phyloP scores from a whole-genome alignment of 495 filamentous ascomycete species.

The Annulohypoxylon bovei region DNA sequence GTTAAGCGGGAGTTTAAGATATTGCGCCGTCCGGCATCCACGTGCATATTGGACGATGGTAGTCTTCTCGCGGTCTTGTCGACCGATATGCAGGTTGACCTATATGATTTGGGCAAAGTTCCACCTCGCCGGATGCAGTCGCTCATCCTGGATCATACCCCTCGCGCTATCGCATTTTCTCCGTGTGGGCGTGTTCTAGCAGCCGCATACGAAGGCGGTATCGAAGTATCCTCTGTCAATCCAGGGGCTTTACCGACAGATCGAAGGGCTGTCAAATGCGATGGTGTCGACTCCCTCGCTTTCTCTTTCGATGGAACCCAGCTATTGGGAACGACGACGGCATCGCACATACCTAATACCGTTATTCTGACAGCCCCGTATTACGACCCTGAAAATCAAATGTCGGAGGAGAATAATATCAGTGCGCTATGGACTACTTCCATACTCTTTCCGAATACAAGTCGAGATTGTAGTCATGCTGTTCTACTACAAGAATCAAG shows the following conservation, averaged over 20 bases:
- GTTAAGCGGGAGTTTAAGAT: slow-evolving; percentile 85
- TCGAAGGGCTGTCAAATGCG: slow-evolving; percentile 82
- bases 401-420: slow-evolving; percentile 69
- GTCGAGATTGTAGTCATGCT: slow-evolving; percentile 78
- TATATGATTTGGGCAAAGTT: slow-evolving; percentile 73
- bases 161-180: slow-evolving; percentile 80
- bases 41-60: slow-evolving; percentile 83
- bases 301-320: slow-evolving; percentile 88
- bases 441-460: slow-evolving; percentile 83
- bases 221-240: slow-evolving; percentile 83
- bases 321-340: slow-evolving; percentile 80
- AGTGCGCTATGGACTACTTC: slow-evolving; percentile 89
- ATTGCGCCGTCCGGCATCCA: slow-evolving; percentile 76
- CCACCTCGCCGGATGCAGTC: slow-evolving; percentile 73
- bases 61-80: slow-evolving; percentile 80
- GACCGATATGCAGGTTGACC: slow-evolving; percentile 80
- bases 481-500: slow-evolving; percentile 73
- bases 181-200: slow-evolving; percentile 84
- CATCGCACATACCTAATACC: slow-evolving; percentile 70
- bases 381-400: slow-evolving; percentile 67
- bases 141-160: slow-evolving; percentile 78
- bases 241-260: slow-evolving; percentile 70
- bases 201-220: slow-evolving; percentile 85
- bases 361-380: slow-evolving; percentile 85
- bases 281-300: slow-evolving; percentile 76